A percentile compares a stretch with the other conserved stretches of the same genome.
These are phyloP conservation scores for Fusarium avenaceum DNA, from an alignment of 2,329 filamentous ascomycete species.

Conservation along the genomic window DNA sequence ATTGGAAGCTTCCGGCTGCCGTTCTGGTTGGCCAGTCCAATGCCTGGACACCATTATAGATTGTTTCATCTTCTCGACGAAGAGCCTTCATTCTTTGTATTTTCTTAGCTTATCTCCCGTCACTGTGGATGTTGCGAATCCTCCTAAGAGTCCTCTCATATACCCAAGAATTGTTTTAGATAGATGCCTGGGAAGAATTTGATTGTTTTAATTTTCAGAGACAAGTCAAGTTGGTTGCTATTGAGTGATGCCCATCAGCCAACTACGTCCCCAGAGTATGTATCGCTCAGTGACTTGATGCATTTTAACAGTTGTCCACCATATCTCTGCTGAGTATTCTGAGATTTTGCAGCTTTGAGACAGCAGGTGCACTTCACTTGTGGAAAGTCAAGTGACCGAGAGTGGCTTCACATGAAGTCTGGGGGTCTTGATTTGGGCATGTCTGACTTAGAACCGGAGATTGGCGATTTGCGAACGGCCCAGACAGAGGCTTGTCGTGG, in stretches of 20 bases:
- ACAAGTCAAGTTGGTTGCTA: background rate
- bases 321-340: background rate
- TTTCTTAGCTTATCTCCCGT: slow-evolving; percentile 20
- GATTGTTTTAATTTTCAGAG: background rate
- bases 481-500: slow-evolving; percentile 14
- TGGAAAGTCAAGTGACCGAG: slow-evolving; percentile 42
- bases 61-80: slow-evolving; percentile 53
- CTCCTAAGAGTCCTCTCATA: slow-evolving; percentile 39
- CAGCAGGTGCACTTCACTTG: slow-evolving; percentile 13
- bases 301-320: background rate
- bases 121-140: slow-evolving; percentile 27
- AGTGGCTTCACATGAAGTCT: slow-evolving; percentile 36
- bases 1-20: slow-evolving; percentile 6
- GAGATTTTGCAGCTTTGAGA: background rate
- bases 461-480: slow-evolving; percentile 40
- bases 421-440: slow-evolving; percentile 31
- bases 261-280: too few species aligned
- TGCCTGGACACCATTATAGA: slow-evolving; percentile 48
- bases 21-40: slow-evolving; percentile 1
- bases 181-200: slow-evolving; percentile 27
- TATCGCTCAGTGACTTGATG: background rate
- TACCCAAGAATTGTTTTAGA: slow-evolving; percentile 40
- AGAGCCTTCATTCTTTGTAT: slow-evolving; percentile 47
- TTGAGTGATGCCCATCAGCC: background rate
- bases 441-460: slow-evolving; percentile 43